Evolutionary conservation across 768 basidiomycete genomes (phyloP).

Genomic region (Serendipita vermifera): DNA sequence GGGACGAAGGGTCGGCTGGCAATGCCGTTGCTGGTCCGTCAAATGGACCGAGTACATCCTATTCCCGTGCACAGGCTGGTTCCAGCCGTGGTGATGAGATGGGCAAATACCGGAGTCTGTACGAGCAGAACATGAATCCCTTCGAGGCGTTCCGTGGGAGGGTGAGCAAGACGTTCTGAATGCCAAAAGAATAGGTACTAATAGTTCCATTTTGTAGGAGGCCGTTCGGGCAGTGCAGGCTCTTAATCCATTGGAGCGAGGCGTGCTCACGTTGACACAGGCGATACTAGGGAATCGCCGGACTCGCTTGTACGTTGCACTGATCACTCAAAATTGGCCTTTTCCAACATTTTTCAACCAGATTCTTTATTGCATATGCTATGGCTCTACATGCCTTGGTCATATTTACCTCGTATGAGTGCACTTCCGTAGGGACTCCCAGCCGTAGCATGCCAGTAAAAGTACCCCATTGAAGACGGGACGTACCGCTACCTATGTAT

Average conservation of each 20-base stretch:
- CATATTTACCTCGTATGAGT: slow-evolving; percentile 66
- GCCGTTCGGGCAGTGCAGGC: slow-evolving; percentile 86
- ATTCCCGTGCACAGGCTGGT: slow-evolving; percentile 10
- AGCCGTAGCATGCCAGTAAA: too few relatives aligned
- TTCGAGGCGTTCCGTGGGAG: slow-evolving; percentile 95
- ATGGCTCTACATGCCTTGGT: slow-evolving; percentile 67
- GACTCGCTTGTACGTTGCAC: slow-evolving; percentile 34
- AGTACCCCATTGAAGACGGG: too few relatives aligned
- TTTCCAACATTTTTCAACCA: slow-evolving; percentile 18
- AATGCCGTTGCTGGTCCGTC: slow-evolving; percentile 5
- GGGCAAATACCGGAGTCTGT: slow-evolving; percentile 78
- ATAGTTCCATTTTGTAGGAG: slow-evolving; percentile 50
- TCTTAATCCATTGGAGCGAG: slow-evolving; percentile 82
- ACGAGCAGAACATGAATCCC: slow-evolving; percentile 96
- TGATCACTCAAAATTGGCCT: neutral
- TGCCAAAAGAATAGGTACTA: too few relatives aligned
- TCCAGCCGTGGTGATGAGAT: slow-evolving; percentile 47
- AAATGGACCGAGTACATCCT: slow-evolving; percentile 13
- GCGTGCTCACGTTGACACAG: slow-evolving; percentile 72
- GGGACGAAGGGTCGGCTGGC: slow-evolving; percentile 49
- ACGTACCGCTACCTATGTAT: too few relatives aligned
- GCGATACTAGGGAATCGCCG: slow-evolving; percentile 80
- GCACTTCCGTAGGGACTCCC: slow-evolving; percentile 25
- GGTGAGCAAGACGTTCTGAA: slow-evolving; percentile 49
- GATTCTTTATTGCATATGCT: slow-evolving; percentile 81